These are phyloP conservation scores for Coemansia sp. DNA, from an alignment of 192 early-diverging fungal genomes.

Conservation along the genomic window DNA sequence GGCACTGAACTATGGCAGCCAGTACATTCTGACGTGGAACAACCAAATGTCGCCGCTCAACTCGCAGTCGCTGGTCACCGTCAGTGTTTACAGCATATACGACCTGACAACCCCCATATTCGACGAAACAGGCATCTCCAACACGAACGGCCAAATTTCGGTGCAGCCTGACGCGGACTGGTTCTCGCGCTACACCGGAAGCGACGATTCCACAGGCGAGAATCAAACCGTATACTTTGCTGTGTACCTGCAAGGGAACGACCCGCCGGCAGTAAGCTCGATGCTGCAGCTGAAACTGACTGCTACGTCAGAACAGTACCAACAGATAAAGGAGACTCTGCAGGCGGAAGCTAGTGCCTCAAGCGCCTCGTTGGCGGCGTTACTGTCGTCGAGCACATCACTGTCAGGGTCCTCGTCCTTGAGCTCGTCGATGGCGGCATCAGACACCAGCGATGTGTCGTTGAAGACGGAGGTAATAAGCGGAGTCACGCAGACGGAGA, in stretches of 20 bases:
- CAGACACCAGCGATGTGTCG: not conserved
- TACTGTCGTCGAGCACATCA: conserved; percentile 1
- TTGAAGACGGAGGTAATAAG: not conserved
- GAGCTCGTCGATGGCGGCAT: not conserved
- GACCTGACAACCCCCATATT: conserved; percentile 29
- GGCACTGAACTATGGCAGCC: conserved; percentile 27
- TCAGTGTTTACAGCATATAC: conserved; percentile 41
- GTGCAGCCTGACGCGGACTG: conserved; percentile 31
- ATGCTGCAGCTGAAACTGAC: conserved; percentile 47
- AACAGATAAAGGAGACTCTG: conserved; percentile 29
- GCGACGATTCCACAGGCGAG: conserved; percentile 10
- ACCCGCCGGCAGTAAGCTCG: conserved; percentile 21
- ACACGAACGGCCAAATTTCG: conserved; percentile 31
- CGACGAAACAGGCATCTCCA: conserved; percentile 13
- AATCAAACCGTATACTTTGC: conserved; percentile 41
- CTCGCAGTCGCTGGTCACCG: conserved; percentile 26
- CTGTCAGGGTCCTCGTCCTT: not conserved
- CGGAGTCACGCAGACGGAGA: not conserved
- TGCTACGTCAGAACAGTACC: conserved; percentile 39
- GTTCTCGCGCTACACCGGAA: conserved; percentile 43
- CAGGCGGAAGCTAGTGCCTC: conserved; percentile 10
- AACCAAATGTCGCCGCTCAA: conserved; percentile 44
- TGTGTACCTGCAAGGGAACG: conserved; percentile 46
- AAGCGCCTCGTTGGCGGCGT: not conserved
- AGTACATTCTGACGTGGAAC: conserved; percentile 47